Conservation (phyloP, 176 grass and related monocot species). For the Aegilops speltoides region DNA sequence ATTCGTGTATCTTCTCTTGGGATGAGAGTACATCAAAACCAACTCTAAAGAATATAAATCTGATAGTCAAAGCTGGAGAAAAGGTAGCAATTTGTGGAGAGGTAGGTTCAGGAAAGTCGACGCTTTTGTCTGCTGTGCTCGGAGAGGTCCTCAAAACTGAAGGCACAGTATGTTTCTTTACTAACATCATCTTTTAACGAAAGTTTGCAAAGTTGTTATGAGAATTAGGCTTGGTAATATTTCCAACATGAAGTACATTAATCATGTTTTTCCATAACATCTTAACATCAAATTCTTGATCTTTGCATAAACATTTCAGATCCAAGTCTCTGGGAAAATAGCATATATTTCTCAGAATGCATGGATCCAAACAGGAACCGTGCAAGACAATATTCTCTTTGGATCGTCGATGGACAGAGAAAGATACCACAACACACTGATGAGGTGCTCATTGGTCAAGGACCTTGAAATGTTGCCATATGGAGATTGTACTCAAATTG, state of each 20-base stretch:
- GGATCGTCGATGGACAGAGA: conserved; percentile 62
- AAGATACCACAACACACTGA: conserved; percentile 76
- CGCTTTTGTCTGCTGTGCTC: conserved; percentile 65
- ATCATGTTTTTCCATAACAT: not conserved
- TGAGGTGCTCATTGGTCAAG: conserved; percentile 69
- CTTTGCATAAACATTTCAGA: conserved; percentile 45
- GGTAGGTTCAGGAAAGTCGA: conserved; percentile 50
- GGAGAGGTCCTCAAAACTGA: conserved; percentile 61
- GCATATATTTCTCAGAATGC: conserved; percentile 91
- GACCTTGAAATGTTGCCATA: conserved; percentile 81
- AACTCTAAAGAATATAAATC: conserved; percentile 69
- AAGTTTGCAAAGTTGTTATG: not conserved
- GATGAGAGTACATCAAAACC: conserved; percentile 56
- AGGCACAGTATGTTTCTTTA: conserved; percentile 60
- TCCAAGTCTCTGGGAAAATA: conserved; percentile 68
- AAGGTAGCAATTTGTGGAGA: too few species aligned
- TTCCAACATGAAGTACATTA: not conserved
- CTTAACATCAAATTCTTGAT: not conserved
- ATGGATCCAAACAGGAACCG: conserved; percentile 91
- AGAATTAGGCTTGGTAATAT: not conserved
- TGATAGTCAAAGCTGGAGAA: conserved; percentile 58
- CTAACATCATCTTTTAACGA: not conserved
- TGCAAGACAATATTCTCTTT: conserved; percentile 93
- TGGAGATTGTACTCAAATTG: conserved; percentile 85
- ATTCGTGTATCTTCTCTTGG: conserved; percentile 75